These are phyloP conservation scores for Ambrosia trifida DNA, from an alignment of 129 eudicot genomes.

Conservation along the genomic window DNA sequence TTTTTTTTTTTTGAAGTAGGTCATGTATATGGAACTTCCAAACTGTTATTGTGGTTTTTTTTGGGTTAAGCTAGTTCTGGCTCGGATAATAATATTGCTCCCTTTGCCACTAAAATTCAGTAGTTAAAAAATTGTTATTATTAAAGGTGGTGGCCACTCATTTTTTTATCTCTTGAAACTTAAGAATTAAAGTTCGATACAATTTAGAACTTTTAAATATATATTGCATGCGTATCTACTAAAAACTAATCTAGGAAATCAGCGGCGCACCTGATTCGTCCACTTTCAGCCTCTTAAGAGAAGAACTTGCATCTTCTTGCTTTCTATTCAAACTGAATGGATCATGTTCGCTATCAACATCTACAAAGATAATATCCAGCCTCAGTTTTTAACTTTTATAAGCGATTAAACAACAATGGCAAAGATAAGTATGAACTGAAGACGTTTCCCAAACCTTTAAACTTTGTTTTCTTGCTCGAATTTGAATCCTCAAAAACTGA, in stretches of 20 bases:
- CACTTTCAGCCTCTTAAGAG: slow-evolving; percentile 47
- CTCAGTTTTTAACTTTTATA: too few relatives aligned
- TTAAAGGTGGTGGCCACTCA: too few relatives aligned
- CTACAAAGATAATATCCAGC: slow-evolving; percentile 21
- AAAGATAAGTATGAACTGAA: neutral
- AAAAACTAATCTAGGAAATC: slow-evolving; percentile 11
- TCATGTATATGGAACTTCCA: too few relatives aligned
- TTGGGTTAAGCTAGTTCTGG: too few relatives aligned
- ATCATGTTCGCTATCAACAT: slow-evolving; percentile 2
- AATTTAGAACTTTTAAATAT: too few relatives aligned
- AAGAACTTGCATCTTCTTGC: slow-evolving; percentile 35
- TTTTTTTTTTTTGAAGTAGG: too few relatives aligned
- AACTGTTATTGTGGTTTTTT: too few relatives aligned
- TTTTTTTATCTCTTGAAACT: too few relatives aligned
- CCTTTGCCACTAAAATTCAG: too few relatives aligned
- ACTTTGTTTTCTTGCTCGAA: slow-evolving; percentile 34
- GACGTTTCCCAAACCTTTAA: slow-evolving; percentile 39
- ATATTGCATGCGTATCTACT: neutral
- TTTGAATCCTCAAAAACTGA: slow-evolving; percentile 26
- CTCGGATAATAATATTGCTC: too few relatives aligned
- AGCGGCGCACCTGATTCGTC: slow-evolving; percentile 36
- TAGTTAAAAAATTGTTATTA: too few relatives aligned
- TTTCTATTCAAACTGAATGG: slow-evolving; percentile 54
- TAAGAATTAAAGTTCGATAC: too few relatives aligned
- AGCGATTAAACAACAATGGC: neutral